Conservation (phyloP, 2,329 filamentous ascomycete species). For the Fusarium vanettenii region DNA sequence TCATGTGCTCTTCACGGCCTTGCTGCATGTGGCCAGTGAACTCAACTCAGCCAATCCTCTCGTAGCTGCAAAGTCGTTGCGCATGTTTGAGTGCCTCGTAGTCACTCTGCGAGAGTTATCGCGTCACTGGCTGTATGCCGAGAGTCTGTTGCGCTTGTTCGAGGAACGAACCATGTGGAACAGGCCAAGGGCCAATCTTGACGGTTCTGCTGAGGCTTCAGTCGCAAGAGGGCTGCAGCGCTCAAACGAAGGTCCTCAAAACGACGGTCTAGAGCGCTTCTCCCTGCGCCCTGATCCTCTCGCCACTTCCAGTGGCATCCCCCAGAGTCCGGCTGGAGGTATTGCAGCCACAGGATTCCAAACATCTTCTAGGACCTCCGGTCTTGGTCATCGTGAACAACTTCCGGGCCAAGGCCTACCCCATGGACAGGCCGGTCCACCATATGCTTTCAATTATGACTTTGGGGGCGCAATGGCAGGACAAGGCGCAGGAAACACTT, state of each 20-base stretch:
- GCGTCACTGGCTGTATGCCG: slow-evolving; percentile 47
- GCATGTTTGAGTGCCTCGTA: slow-evolving; percentile 46
- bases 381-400: not conserved
- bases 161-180: slow-evolving; percentile 39
- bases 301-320: not conserved
- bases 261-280: slow-evolving; percentile 18
- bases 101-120: slow-evolving; percentile 43
- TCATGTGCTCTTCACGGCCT: slow-evolving; percentile 47
- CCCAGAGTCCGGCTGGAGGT: slow-evolving; percentile 7
- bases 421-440: slow-evolving; percentile 7
- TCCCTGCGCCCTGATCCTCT: slow-evolving; percentile 33
- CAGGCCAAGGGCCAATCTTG: slow-evolving; percentile 1
- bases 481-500: not conserved
- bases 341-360: slow-evolving; percentile 11
- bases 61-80: slow-evolving; percentile 45
- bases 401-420: slow-evolving; percentile 8
- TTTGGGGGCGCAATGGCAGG: slow-evolving; percentile 14
- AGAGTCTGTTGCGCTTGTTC: slow-evolving; percentile 47
- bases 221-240: slow-evolving; percentile 1
- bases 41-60: slow-evolving; percentile 46
- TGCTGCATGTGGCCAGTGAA: slow-evolving; percentile 45
- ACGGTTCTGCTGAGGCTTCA: slow-evolving; percentile 7
- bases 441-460: slow-evolving; percentile 27
- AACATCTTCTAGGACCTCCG: slow-evolving; percentile 3
- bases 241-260: not conserved